Percentiles rank a stretch among this genome's conserved stretches.
These are phyloP conservation scores for Zygnema cylindricum DNA, from an alignment of 139 green algal genomes.

Conservation along the genomic window DNA sequence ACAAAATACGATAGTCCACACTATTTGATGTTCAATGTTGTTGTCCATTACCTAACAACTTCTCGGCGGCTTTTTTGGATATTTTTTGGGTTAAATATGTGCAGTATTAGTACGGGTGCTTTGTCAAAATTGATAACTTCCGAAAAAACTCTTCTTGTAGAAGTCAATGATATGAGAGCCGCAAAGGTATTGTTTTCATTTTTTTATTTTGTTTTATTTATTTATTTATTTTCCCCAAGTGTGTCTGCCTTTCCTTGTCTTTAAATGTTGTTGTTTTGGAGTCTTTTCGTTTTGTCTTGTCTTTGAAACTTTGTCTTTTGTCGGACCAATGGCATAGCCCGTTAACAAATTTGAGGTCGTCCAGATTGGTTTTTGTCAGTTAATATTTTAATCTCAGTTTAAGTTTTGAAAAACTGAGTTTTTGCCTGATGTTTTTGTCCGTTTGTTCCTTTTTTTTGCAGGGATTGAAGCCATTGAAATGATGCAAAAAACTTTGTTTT, in stretches of 20 bases:
- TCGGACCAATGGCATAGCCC: too few relatives aligned
- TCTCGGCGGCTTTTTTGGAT: not conserved
- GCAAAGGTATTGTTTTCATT: slow-evolving; percentile 21
- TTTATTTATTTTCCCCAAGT: not conserved
- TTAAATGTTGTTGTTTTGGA: not conserved
- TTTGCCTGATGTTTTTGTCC: not conserved
- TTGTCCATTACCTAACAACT: not conserved
- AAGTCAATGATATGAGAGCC: slow-evolving; percentile 37
- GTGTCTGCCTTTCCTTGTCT: not conserved
- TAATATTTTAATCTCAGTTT: not conserved
- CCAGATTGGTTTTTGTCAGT: not conserved
- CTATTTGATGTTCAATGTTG: not conserved
- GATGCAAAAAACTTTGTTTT: not conserved
- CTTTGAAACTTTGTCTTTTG: too few relatives aligned
- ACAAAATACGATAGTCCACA: not conserved
- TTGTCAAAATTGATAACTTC: slow-evolving; percentile 33
- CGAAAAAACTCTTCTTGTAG: slow-evolving; percentile 12
- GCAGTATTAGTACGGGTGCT: slow-evolving; percentile 31
- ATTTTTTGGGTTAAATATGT: not conserved
- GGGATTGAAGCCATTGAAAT: not conserved
- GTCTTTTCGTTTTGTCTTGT: too few relatives aligned
- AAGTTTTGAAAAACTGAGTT: not conserved
- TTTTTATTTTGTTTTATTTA: too few relatives aligned
- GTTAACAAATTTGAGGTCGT: too few relatives aligned
- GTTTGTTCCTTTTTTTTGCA: not conserved